Evolutionary conservation across 2,329 filamentous ascomycete genomes (phyloP).

Genomic region (Diplodia intermedia): DNA sequence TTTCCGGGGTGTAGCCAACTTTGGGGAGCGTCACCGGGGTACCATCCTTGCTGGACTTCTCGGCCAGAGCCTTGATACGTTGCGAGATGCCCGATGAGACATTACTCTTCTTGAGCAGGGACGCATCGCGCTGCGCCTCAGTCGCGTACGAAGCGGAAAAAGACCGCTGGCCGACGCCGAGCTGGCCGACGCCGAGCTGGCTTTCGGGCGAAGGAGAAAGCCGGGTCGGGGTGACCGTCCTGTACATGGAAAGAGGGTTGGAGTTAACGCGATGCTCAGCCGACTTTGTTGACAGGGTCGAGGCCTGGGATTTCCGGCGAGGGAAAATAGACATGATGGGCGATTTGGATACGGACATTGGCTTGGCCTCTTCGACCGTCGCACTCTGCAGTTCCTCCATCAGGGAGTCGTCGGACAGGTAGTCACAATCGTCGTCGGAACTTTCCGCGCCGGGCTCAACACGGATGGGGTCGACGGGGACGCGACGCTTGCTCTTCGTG

Average conservation of each 20-base stretch:
- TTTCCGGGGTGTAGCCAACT: slow-evolving; percentile 37
- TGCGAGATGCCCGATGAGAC: slow-evolving; percentile 91
- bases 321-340: slow-evolving; percentile 73
- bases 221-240: slow-evolving; percentile 37
- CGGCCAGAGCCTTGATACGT: slow-evolving; percentile 91
- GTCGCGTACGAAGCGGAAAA: slow-evolving; percentile 39
- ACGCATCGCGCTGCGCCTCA: slow-evolving; percentile 37
- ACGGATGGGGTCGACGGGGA: slow-evolving; percentile 30
- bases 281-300: slow-evolving; percentile 39
- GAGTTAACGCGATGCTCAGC: slow-evolving; percentile 41
- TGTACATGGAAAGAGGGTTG: slow-evolving; percentile 30
- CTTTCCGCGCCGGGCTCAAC: slow-evolving; percentile 29
- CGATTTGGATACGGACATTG: slow-evolving; percentile 80
- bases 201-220: slow-evolving; percentile 44
- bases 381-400: slow-evolving; percentile 87
- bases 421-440: slow-evolving; percentile 49
- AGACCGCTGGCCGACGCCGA: slow-evolving; percentile 33
- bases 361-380: slow-evolving; percentile 81
- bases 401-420: slow-evolving; percentile 77
- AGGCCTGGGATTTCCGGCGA: slow-evolving; percentile 39
- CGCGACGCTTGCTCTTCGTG: slow-evolving; percentile 31
- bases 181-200: slow-evolving; percentile 33
- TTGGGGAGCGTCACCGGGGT: slow-evolving; percentile 32
- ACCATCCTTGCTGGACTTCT: slow-evolving; percentile 65
- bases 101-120: slow-evolving; percentile 73